Base-by-base conservation (phyloP, 768 basidiomycete species). In the Pleurotus platypus region DNA sequence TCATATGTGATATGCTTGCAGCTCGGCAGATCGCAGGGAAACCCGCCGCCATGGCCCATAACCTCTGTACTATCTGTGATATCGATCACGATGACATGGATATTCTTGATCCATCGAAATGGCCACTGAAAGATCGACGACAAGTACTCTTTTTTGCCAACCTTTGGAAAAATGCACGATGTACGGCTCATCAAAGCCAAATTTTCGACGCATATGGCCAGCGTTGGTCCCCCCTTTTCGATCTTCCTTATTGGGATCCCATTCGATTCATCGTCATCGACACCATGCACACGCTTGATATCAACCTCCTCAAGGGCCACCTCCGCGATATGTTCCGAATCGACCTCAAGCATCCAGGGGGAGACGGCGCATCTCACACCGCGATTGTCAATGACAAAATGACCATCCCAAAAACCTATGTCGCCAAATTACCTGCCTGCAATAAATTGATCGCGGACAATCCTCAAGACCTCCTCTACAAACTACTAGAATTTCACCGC, bases 161-260 rank as follows among this genome's bases (percentile, higher is more conserved):
- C 18, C 48, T 50, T 2, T 72, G 67, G 67, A 55, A 57, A 48
- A 55, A 64, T 55, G 66, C 71, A 0, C n/a, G 42, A 1, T 63
- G 40, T 22, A 20, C 37, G 11, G 55, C 7, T 1, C 57, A 63
- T 20, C 65, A 61, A 22, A 53, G 64, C 2, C 48, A 45, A 7
- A 27, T 69, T 6, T 68, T 62, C 20, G 54, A 65, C 11, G 48
- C 53, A 1, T 55, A 61, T 46, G 70, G 70, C 1, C 49, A 70
- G n/a, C 62, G 72, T 5, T 73, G 64, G 62, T 67, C 71, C 0
- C 60, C 60, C 24, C 58, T 79, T 2, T 58, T 72, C 11, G 51
- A 67, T 0, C 67, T 79, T 2, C 69, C 69, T 0, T 79, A 79
- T 57, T 78, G 75, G 69, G 68, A 77, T 57, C 69, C 69, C 0